These are phyloP conservation scores for Triglochin maritima DNA, from an alignment of 106 monocot genomes.

Conservation along the genomic window DNA sequence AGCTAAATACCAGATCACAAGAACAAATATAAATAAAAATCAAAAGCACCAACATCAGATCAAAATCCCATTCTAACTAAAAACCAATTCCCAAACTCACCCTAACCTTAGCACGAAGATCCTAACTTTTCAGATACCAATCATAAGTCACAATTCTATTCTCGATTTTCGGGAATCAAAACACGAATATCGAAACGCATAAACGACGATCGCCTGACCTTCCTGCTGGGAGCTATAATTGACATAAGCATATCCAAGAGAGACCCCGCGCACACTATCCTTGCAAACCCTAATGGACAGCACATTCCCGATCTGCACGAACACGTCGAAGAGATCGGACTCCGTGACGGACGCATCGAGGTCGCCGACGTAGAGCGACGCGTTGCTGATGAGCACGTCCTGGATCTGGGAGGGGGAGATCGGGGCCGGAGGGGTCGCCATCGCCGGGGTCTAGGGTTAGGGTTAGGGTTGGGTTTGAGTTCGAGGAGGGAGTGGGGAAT, in stretches of 20 bases:
- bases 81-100: no score
- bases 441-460: background rate
- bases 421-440: background rate
- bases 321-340: slow-evolving; percentile 16
- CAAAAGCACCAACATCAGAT: no score
- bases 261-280: slow-evolving; percentile 21
- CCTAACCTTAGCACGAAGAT: no score
- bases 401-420: background rate
- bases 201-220: background rate
- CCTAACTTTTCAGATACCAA: no score
- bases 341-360: slow-evolving; percentile 31
- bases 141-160: no score
- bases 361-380: slow-evolving; percentile 50
- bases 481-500: no score
- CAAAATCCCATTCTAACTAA: no score
- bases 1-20: no score
- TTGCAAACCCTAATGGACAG: slow-evolving; percentile 45
- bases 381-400: slow-evolving; percentile 1
- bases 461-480: background rate
- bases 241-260: slow-evolving; percentile 53
- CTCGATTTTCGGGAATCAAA: no score
- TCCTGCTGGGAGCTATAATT: slow-evolving; percentile 24
- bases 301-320: slow-evolving; percentile 26
- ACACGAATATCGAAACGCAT: no score
- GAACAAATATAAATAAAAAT: no score